phyloP scores from a whole-genome alignment of 129 eudicot species.

The Lactuca sativa region DNA sequence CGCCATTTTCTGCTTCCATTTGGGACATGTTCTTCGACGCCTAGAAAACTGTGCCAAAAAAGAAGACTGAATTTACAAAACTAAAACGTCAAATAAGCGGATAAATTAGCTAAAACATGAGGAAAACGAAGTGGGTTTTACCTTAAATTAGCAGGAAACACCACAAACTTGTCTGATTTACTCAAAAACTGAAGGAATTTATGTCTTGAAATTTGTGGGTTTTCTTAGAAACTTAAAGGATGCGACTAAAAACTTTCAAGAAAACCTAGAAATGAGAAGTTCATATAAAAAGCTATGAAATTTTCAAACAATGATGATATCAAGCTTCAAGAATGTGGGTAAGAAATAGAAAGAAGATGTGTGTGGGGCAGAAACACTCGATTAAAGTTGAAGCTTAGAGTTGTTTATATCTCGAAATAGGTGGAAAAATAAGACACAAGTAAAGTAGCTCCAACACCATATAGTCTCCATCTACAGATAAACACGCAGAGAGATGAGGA shows the following conservation, averaged over 20 bases:
- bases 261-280: slow-evolving; percentile 22
- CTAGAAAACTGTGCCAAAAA: not conserved
- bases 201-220: slow-evolving; percentile 16
- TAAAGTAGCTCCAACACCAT: slow-evolving; percentile 26
- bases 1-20: slow-evolving; percentile 61
- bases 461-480: slow-evolving; percentile 18
- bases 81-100: slow-evolving; percentile 14
- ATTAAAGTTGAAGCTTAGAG: slow-evolving; percentile 32
- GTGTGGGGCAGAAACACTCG: slow-evolving; percentile 38
- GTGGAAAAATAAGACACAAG: slow-evolving; percentile 34
- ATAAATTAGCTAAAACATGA: slow-evolving; percentile 24
- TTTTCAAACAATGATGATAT: slow-evolving; percentile 43
- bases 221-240: slow-evolving; percentile 12
- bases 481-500: slow-evolving; percentile 25
- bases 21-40: slow-evolving; percentile 32
- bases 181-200: slow-evolving; percentile 1
- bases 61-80: slow-evolving; percentile 1
- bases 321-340: slow-evolving; percentile 43
- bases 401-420: slow-evolving; percentile 23
- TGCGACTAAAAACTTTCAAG: slow-evolving; percentile 16
- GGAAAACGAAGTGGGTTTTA: slow-evolving; percentile 28
- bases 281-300: slow-evolving; percentile 19
- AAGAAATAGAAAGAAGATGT: slow-evolving; percentile 21
- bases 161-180: slow-evolving; percentile 23
- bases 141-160: slow-evolving; percentile 28